These are phyloP conservation scores for Copromyces sp. DNA, from an alignment of 495 filamentous ascomycete species.

Conservation along the genomic window DNA sequence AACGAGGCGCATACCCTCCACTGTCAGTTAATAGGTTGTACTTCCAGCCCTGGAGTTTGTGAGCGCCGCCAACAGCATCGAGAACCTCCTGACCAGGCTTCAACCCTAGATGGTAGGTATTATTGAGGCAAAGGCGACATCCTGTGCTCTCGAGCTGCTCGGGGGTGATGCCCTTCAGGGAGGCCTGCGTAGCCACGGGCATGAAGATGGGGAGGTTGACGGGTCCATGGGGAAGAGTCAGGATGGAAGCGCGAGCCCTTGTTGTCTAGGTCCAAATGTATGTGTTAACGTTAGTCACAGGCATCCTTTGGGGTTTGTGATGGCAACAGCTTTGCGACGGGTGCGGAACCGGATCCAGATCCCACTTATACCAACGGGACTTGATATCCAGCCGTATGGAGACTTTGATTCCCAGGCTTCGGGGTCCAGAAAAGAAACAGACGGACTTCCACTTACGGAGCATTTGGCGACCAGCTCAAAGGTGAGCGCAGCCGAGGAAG, in stretches of 20 bases:
- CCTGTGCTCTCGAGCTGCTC: constrained; percentile 82
- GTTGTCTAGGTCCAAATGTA: constrained; percentile 55
- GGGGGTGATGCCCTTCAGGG: constrained; percentile 87
- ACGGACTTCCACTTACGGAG: constrained; percentile 48
- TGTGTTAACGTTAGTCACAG: neutral
- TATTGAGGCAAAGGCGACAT: constrained; percentile 88
- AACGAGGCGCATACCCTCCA: constrained; percentile 62
- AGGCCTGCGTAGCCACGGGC: constrained; percentile 97
- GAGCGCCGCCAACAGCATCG: constrained; percentile 79
- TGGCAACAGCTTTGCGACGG: neutral
- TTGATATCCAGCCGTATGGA: neutral
- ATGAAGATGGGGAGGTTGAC: constrained; percentile 91
- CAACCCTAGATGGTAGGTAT: constrained; percentile 92
- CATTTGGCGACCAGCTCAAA: constrained; percentile 77
- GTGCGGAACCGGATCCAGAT: neutral
- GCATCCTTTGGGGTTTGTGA: neutral
- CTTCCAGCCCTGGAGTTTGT: constrained; percentile 89
- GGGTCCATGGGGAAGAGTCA: constrained; percentile 83
- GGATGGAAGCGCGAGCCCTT: constrained; percentile 82
- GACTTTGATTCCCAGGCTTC: neutral
- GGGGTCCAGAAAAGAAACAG: neutral
- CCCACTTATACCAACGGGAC: neutral
- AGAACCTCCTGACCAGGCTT: constrained; percentile 87
- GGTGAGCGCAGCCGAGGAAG: constrained; percentile 51
- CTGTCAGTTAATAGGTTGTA: constrained; percentile 95